Evolutionary conservation across 2,329 filamentous ascomycete species (phyloP), one percentile per base, ranked within the genome.

Genomic region (Amylocarpus encephaloides): DNA sequence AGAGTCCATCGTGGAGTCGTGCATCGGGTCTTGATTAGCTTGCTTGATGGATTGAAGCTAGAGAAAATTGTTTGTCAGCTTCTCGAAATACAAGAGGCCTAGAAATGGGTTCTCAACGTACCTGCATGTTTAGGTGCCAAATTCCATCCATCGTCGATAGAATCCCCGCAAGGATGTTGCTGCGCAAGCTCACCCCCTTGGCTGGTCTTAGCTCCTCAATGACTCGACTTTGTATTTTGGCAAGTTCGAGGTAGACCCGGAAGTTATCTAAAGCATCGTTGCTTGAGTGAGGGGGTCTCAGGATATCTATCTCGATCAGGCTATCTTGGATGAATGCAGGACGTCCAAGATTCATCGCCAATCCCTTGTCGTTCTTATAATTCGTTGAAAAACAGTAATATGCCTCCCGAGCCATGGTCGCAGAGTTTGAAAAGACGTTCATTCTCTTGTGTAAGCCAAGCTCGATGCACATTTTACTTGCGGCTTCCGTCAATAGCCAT

Each of bases 331-430:
- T 34, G 22, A 43, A 52, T 16, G 49, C 19, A 16, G 39, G 36
- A 2, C 32, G 32, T 6, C 38, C 43, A 39, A 55, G 52, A 48
- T 55, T 55, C 52, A 55, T 55, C 3, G 52, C 52, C 18, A 55
- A 32, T 13, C 52, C 52, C 42, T 55, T 55, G 22, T 55, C 52
- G 19, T 50, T 47, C 47, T 43, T 49, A 35, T 55, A 55, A 35
- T 46, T 50, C 4, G 47, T 26, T 22, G 38, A 42, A 19, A 55
- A 52, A 16, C 49, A 55, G 32, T 47, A 50, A 15, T 52, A 52
- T 18, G 49, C 49, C 33, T 55, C 52, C 3, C 39, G 10, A 2
- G 44, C 49, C 13, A 15, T 30, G 4, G 47, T 43, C 6, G 39
- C 9, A 41, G 15, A 42, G 6, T 35, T 34, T 7, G 39, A 12